Evolutionary conservation across 495 filamentous ascomycete species (phyloP).

Genomic region (Annulohypoxylon maeteangense): DNA sequence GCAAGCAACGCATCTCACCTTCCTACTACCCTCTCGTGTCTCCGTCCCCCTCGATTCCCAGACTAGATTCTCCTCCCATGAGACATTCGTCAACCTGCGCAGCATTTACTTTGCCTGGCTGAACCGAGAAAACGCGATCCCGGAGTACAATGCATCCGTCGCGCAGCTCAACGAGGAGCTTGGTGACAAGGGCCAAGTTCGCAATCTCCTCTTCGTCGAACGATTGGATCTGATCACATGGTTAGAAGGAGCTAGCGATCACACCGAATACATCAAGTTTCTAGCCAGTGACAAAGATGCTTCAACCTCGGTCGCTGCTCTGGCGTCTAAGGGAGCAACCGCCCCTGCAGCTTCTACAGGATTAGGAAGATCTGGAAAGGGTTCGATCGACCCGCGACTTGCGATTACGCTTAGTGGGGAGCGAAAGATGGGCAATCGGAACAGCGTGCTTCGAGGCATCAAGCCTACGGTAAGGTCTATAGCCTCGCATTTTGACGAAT

Average conservation of each 20-base stretch:
- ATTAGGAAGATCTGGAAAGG: conserved; percentile 63
- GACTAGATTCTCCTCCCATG: conserved; percentile 82
- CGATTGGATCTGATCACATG: conserved; percentile 89
- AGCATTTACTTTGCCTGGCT: conserved; percentile 95
- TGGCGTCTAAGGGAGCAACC: conserved; percentile 61
- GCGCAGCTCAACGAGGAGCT: conserved; percentile 84
- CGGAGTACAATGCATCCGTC: conserved; percentile 87
- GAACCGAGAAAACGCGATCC: conserved; percentile 86
- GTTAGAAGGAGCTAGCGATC: conserved; percentile 88
- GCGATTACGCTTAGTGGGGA: conserved; percentile 91
- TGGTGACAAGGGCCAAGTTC: conserved; percentile 69
- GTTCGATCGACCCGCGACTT: conserved; percentile 79
- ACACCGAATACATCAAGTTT: conserved; percentile 90
- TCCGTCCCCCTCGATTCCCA: conserved; percentile 77
- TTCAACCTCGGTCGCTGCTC: conserved; percentile 57
- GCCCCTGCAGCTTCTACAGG: conserved; percentile 58
- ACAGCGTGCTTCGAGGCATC: conserved; percentile 85
- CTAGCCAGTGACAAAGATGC: conserved; percentile 71
- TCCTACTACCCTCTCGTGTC: conserved; percentile 69
- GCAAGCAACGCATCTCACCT: conserved; percentile 83
- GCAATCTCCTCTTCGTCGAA: conserved; percentile 89
- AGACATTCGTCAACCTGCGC: conserved; percentile 83
- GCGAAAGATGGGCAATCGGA: conserved; percentile 89
- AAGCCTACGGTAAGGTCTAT: conserved; percentile 80
- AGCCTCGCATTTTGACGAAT: background rate